These are phyloP conservation scores for Coemansia sp. DNA, from an alignment of 192 early-diverging fungal genomes.

Conservation along the genomic window DNA sequence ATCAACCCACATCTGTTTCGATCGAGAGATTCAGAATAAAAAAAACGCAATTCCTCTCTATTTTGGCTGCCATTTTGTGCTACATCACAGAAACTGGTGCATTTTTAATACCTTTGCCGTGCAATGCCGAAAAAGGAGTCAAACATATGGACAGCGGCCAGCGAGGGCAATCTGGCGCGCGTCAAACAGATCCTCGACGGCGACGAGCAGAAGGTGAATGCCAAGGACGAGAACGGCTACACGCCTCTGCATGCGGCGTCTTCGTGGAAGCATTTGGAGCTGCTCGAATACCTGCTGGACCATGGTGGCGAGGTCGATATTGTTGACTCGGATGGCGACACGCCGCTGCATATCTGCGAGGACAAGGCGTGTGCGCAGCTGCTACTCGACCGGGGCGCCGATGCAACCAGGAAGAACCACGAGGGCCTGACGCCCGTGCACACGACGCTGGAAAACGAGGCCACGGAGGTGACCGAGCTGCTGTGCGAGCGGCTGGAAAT, in stretches of 20 bases:
- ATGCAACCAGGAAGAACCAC: conserved; percentile 57
- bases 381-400: conserved; percentile 68
- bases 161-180: conserved; percentile 60
- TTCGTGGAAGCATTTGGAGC: conserved; percentile 65
- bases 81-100: no score
- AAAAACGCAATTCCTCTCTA: no score
- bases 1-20: no score
- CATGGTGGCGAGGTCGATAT: conserved; percentile 66
- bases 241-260: conserved; percentile 75
- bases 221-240: conserved; percentile 76
- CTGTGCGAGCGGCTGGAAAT: conserved; percentile 56
- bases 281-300: conserved; percentile 63
- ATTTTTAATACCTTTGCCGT: no score
- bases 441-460: conserved; percentile 63
- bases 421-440: conserved; percentile 54
- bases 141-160: conserved; percentile 70
- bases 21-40: no score
- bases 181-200: conserved; percentile 56
- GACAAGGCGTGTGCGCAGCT: conserved; percentile 63
- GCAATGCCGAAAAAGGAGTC: conserved; percentile 17
- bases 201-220: conserved; percentile 56
- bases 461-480: conserved; percentile 61
- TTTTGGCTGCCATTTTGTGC: no score
- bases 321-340: conserved; percentile 75
- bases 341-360: conserved; percentile 73